phyloP scores from a whole-genome alignment of 106 monocot genomes.

The Phalaenopsis equestris region DNA sequence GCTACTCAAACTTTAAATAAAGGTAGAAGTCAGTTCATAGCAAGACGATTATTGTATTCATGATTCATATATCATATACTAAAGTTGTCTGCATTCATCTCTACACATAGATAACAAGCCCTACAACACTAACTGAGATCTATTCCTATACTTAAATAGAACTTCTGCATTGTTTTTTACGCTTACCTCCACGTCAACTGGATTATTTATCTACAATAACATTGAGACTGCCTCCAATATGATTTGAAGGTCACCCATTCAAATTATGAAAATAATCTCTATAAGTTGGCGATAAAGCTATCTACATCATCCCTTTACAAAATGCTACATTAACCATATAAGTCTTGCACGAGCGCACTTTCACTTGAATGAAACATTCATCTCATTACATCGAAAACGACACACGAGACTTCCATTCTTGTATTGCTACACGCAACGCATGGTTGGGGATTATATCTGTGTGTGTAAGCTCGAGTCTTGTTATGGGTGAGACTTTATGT shows the following conservation, averaged over 20 bases:
- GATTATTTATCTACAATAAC: neutral
- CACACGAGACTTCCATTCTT: slow-evolving; percentile 45
- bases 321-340: neutral
- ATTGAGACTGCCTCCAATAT: neutral
- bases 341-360: neutral
- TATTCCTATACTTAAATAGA: neutral
- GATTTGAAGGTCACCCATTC: neutral
- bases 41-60: neutral
- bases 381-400: slow-evolving; percentile 1
- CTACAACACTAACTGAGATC: neutral
- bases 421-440: slow-evolving; percentile 48
- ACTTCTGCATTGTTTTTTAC: neutral
- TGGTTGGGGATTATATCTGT: slow-evolving; percentile 46
- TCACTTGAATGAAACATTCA: neutral
- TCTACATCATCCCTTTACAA: neutral
- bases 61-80: neutral
- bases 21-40: neutral
- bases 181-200: neutral
- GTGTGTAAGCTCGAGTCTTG: slow-evolving; percentile 39
- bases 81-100: neutral
- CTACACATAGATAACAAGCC: neutral
- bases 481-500: slow-evolving; percentile 62
- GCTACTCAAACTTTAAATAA: too few relatives aligned
- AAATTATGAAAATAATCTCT: neutral
- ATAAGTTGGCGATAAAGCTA: neutral